Evolutionary conservation across 2,329 filamentous ascomycete species (phyloP), one percentile per base, ranked within the genome.

Genomic region (Sclerotinia subarctica): DNA sequence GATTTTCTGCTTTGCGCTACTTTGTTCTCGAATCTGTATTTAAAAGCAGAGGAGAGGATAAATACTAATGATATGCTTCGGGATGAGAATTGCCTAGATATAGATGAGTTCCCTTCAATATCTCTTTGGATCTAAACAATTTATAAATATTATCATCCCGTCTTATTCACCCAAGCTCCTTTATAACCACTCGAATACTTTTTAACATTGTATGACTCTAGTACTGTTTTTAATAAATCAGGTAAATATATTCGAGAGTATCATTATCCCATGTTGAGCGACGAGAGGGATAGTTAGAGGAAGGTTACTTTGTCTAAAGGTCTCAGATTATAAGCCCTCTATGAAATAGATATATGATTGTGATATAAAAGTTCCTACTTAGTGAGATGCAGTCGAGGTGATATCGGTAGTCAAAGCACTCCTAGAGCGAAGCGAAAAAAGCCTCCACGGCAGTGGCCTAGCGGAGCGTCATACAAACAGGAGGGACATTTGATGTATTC

Each of bases 261-360:
- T 59, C 15, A 29, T 29, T 59, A 32, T 11, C 6, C 15, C 7
- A n/a, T 35, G 11, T 26, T 19, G 24, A 44, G 24, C 19, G 15
- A 42, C 38, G 38, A 42, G 38, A 38, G 26, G 32, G 26, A 53
- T 17, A 11, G 5, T 19, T 29, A 53, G 15, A 32, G 17, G 10
- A 38, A 38, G 38, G 11, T 13, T 32, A 29, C 26, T 47, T 15
- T 17, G 5, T n/a, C 24, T 29, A 19, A 42, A 42, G 38, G 38
- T 42, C 35, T 56, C 1, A 38, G 53, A 57, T 13, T 42, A 60
- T 44, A n/a, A n/a, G n/a, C 44, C 57, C 58, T 60, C 58, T 44
- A 60, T 60, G 58, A 24, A 35, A 38, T 6, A 15, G 35, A 11
- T 38, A 38, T 35, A 38, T 8, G 4, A 54, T 11, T 32, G 21